phyloP scores from a whole-genome alignment of 805 yeast species.

The Isabelozyma heimii region DNA sequence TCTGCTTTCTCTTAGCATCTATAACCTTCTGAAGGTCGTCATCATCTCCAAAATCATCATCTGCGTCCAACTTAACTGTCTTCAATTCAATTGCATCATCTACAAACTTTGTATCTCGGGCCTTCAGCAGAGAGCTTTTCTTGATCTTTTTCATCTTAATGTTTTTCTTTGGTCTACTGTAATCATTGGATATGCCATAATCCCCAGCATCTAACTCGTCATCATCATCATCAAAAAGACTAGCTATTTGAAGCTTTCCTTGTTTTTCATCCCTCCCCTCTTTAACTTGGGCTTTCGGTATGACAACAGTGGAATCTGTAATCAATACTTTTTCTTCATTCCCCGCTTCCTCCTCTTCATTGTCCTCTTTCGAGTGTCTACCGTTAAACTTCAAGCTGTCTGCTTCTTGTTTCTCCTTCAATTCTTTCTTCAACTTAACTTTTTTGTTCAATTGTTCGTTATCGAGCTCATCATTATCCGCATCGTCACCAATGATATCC shows the following conservation, averaged over 20 bases:
- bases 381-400: constrained; percentile 22
- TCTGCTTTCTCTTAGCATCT: constrained; percentile 19
- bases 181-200: constrained; percentile 6
- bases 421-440: constrained; percentile 25
- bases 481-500: constrained; percentile 33
- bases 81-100: constrained; percentile 20
- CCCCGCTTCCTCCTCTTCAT: constrained; percentile 10
- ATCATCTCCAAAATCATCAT: constrained; percentile 15
- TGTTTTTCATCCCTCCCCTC: constrained; percentile 1
- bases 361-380: constrained; percentile 11
- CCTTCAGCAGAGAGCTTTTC: constrained; percentile 36
- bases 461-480: constrained; percentile 31
- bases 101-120: constrained; percentile 16
- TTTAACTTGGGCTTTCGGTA: not conserved
- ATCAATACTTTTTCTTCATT: constrained; percentile 3
- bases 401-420: constrained; percentile 22
- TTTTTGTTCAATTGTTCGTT: constrained; percentile 31
- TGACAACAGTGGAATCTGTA: constrained; percentile 4
- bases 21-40: constrained; percentile 32
- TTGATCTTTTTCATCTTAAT: constrained; percentile 42
- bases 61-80: constrained; percentile 25
- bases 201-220: not conserved
- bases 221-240: constrained; percentile 5
- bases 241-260: constrained; percentile 1
- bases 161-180: constrained; percentile 6